Evolutionary conservation across 768 basidiomycete genomes (phyloP), one percentile per base, ranked within the genome.

Genomic region (Tricholomella constricta): DNA sequence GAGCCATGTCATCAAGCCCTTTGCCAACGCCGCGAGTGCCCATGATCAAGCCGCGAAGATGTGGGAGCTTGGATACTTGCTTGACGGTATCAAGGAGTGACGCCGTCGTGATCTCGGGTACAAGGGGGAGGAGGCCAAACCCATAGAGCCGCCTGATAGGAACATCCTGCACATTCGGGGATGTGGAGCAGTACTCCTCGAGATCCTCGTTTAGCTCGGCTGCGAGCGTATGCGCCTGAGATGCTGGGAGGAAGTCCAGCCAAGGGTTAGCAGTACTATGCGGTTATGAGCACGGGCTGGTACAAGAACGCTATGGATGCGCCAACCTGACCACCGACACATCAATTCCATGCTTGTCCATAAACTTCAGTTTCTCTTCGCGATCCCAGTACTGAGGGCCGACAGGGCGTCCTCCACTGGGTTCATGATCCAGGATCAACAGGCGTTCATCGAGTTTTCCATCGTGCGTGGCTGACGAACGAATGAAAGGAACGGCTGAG

Each of bases 211-310:
- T 95, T 38, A 94, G 74, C 45, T 86, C 79, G n/a, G 65, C 68
- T 0, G 91, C 90, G 15, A 94, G 78, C 11, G 66, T 63, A 44
- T 79, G 75, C 8, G 92, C 93, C 37, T 86, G 80, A 22, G 80
- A 63, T 9, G 88, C 80, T 4, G 86, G 68, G 20, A 95, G 78
- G 64, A 94, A 94, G 68, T 95, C 93, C 31, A 94, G 81, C 92
- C 92, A 95, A 8, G 92, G 93, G 63, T 95, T 94, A 23, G 92
- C 92, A 22, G 89, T 82, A 65, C 91, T 91, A 60, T 40, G 45
- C 22, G 27, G 34, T 23, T 42, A 4, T 34, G 23, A 52, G n/a
- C 22, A 36, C 27, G 32, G 8, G 10, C 25, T 19, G 32, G 25
- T 25, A 23, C 25, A 25, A 12, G 15, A 27, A 27, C 26, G 10